phyloP scores from a whole-genome alignment of 257 asterid genomes.

The Nicotiana sylvestris region DNA sequence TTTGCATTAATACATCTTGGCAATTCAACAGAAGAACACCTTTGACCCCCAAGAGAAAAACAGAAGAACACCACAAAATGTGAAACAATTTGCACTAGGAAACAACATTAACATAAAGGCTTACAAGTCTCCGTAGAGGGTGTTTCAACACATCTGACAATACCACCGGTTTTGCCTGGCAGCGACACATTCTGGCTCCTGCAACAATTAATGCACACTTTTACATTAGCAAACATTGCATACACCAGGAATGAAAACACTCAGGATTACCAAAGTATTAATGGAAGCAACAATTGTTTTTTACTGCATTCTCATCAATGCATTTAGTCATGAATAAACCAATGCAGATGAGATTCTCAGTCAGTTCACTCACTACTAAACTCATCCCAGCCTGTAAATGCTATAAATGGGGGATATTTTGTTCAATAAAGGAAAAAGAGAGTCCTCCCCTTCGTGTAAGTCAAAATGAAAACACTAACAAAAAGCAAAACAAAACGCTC shows the following conservation, averaged over 20 bases:
- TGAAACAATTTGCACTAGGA: neutral
- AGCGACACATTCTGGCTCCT: slow-evolving; percentile 50
- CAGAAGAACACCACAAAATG: neutral
- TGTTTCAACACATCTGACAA: slow-evolving; percentile 64
- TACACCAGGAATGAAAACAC: neutral
- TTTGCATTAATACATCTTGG: neutral
- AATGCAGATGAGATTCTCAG: neutral
- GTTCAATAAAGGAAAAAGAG: neutral
- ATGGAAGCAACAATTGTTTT: neutral
- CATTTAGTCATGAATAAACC: neutral
- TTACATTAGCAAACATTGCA: neutral
- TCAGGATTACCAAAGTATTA: neutral
- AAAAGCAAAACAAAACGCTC: neutral
- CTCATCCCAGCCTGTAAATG: neutral
- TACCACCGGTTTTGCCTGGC: slow-evolving; percentile 31
- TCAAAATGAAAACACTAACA: neutral
- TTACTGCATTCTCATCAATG: neutral
- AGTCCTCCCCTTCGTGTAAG: neutral
- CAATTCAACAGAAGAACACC: too few species aligned
- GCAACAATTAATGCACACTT: slow-evolving; percentile 15
- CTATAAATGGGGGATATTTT: neutral
- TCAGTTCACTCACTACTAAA: neutral
- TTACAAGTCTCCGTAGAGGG: slow-evolving; percentile 67
- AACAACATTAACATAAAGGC: neutral
- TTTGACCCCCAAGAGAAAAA: neutral